Conservation (phyloP, 2,329 filamentous ascomycete genomes). For the Penicillium hesseltinei region DNA sequence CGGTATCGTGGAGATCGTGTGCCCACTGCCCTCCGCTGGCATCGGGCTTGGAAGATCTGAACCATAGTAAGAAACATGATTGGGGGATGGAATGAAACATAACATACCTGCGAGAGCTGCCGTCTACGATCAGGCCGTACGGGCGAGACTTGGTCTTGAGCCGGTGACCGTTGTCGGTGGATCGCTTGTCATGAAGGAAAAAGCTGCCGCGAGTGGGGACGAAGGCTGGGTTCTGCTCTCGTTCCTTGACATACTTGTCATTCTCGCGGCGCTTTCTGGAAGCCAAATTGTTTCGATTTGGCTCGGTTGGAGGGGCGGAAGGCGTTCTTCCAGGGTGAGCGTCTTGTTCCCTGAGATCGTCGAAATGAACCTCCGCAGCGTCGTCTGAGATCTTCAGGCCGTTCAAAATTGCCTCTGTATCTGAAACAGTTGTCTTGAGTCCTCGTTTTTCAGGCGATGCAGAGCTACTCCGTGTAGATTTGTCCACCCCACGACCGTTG, state of each 20-base stretch:
- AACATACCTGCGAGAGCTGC: slow-evolving; percentile 45
- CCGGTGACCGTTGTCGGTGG: slow-evolving; percentile 76
- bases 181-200: slow-evolving; percentile 93
- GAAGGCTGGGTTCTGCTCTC: slow-evolving; percentile 86
- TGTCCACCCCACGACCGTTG: slow-evolving; percentile 29
- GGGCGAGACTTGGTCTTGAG: slow-evolving; percentile 58
- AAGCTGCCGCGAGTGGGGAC: slow-evolving; percentile 92
- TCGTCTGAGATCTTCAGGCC: slow-evolving; percentile 52
- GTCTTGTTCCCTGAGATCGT: slow-evolving; percentile 40
- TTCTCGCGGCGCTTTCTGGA: slow-evolving; percentile 80
- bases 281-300: slow-evolving; percentile 56
- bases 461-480: slow-evolving; percentile 38
- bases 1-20: slow-evolving; percentile 86
- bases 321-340: slow-evolving; percentile 37
- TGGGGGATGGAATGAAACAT: not conserved
- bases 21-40: slow-evolving; percentile 76
- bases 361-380: slow-evolving; percentile 51
- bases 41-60: slow-evolving; percentile 46
- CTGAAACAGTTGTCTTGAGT: slow-evolving; percentile 45
- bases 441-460: slow-evolving; percentile 32
- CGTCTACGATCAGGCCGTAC: slow-evolving; percentile 49
- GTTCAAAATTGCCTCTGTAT: slow-evolving; percentile 63
- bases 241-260: slow-evolving; percentile 83
- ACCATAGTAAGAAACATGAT: slow-evolving; percentile 18
- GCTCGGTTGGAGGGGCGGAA: slow-evolving; percentile 39